A percentile compares a stretch with the other conserved stretches of the same genome.
phyloP scores from a whole-genome alignment of 1,284 basidiomycete genomes.

The Melampsora larici-populina region DNA sequence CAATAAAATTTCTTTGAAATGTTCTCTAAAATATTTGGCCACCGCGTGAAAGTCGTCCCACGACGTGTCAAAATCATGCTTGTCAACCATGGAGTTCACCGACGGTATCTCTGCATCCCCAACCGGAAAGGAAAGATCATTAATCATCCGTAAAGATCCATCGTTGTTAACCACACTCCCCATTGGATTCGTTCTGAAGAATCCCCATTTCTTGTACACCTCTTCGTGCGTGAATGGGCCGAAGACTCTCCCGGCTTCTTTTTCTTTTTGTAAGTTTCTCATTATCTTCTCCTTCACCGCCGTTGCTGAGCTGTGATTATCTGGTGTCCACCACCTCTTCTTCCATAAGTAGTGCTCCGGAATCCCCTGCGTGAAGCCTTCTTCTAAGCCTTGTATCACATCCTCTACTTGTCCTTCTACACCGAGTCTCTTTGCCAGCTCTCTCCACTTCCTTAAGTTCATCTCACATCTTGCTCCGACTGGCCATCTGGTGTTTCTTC shows the following conservation, averaged over 20 bases:
- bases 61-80: not conserved
- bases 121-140: not conserved
- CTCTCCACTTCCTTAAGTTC: constrained; percentile 1
- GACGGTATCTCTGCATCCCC: not conserved
- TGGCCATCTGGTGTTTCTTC: no score
- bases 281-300: no score
- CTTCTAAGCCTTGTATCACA: not conserved
- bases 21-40: not conserved
- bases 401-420: not conserved
- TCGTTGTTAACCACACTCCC: no score
- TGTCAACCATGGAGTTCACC: not conserved
- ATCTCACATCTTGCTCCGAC: not conserved
- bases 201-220: not conserved
- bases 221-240: no score
- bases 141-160: not conserved
- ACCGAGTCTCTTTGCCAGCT: no score
- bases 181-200: constrained; percentile 14
- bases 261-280: no score
- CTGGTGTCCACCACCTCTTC: no score
- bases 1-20: constrained; percentile 4
- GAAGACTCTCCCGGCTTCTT: not conserved
- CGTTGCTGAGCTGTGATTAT: no score
- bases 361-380: constrained; percentile 9
- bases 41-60: constrained; percentile 9
- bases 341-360: not conserved